Evolutionary conservation across 805 yeast species (phyloP), one percentile per base, ranked within the genome.

Genomic region (Priceomyces carsonii): DNA sequence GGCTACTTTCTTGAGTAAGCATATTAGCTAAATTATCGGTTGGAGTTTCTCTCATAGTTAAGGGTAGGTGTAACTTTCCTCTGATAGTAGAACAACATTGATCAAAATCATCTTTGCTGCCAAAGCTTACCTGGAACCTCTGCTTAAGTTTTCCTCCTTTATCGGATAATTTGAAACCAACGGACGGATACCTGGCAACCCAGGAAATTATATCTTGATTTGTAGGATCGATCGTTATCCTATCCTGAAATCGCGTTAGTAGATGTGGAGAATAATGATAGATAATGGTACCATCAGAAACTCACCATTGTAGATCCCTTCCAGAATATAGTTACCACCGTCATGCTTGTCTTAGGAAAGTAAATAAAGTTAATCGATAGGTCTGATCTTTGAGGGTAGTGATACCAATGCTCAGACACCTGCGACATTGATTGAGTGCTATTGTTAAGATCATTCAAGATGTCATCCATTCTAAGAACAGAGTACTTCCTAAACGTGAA

Each of bases 101-200:
- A 13, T 43, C 42, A 26, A 35, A 55, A n/a, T 36, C 49, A 3
- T 24, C 25, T 13, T 35, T 30, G 25, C 29, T 29, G 23, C 26
- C 29, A 38, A 60, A 51, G 7, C 57, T 50, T 3, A 61, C 42
- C 39, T 63, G 69, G 41, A 62, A 59, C 19, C 67, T 39, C 18
- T 47, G 47, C 12, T 48, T 10, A 3, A 54, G 33, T 8, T 32
- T 35, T 1, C 63, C 63, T 8, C 34, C 30, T 7, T 39, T 29
- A 34, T 47, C 51, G 3, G 43, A 24, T 18, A 49, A 45, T 38
- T 61, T 63, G 39, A 58, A 45, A 1, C 64, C 65, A 7, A 63
- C 36, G 7, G 59, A 49, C 1, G 66, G 66, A 24, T 28, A 50
- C 24, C 47, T 48, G 3, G 51, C 39, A 8, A 55, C 41, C 12